These are phyloP conservation scores for Botrytis cinerea DNA, from an alignment of 2,329 filamentous ascomycete species.

Conservation along the genomic window DNA sequence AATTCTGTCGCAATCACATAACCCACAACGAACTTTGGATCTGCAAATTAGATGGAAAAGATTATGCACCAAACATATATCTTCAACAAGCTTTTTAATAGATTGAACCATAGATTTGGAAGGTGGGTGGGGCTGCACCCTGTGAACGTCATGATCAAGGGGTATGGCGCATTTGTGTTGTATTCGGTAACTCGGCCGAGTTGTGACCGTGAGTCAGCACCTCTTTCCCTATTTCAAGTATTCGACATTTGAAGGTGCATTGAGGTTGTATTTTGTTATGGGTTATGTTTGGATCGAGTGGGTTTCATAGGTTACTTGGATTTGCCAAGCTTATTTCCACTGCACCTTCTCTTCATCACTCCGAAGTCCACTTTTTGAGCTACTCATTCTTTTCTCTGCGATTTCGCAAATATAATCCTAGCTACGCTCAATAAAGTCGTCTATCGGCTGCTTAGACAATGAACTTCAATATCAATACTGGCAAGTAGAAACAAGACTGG, in stretches of 20 bases:
- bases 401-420: background rate
- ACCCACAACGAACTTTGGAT: background rate
- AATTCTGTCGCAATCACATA: background rate
- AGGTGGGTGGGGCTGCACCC: background rate
- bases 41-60: background rate
- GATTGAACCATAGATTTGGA: background rate
- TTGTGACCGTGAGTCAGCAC: background rate
- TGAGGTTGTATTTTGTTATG: background rate
- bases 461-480: too few species aligned
- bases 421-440: background rate
- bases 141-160: constrained; percentile 10
- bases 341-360: background rate
- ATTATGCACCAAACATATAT: constrained; percentile 18
- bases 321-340: background rate
- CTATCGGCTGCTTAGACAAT: background rate
- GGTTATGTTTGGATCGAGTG: background rate
- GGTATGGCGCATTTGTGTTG: constrained; percentile 7
- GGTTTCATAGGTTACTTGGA: background rate
- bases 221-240: background rate
- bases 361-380: background rate
- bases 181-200: constrained; percentile 6
- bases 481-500: background rate
- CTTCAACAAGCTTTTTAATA: background rate
- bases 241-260: background rate
- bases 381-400: background rate